Percentiles rank a stretch among this genome's conserved stretches.
Evolutionary conservation across 345 rosid genomes (phyloP).

Genomic region (Pseudoturritis turrita): DNA sequence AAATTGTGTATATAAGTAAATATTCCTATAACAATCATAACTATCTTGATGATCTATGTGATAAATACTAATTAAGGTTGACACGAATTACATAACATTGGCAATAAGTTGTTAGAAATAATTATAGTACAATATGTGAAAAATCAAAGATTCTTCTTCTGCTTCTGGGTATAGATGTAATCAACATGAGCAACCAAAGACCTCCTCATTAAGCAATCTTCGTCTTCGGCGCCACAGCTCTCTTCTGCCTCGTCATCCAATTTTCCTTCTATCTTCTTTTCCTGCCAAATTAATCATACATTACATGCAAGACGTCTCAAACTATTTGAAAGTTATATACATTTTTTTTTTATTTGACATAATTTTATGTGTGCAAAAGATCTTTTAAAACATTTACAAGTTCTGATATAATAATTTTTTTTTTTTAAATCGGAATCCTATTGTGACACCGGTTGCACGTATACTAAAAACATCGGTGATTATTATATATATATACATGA

Average conservation of each 20-base stretch:
- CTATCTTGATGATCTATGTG: not conserved
- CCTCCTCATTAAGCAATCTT: slow-evolving; percentile 58
- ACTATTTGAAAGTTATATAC: not conserved
- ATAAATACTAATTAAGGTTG: not conserved
- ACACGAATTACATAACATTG: not conserved
- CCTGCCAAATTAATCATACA: slow-evolving; percentile 17
- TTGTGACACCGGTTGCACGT: no score
- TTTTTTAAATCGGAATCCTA: no score
- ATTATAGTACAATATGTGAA: not conserved
- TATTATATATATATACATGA: no score
- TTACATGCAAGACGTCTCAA: not conserved
- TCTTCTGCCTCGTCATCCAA: slow-evolving; percentile 25
- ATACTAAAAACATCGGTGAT: no score
- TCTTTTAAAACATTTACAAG: no score
- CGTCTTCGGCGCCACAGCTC: slow-evolving; percentile 47
- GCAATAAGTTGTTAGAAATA: not conserved
- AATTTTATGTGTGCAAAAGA: no score
- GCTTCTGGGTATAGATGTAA: slow-evolving; percentile 44
- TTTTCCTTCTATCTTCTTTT: slow-evolving; percentile 10
- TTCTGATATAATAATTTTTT: no score
- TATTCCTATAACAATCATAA: not conserved
- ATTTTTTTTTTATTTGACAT: no score
- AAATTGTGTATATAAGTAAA: no score
- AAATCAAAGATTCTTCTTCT: slow-evolving; percentile 25
- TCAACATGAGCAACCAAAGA: slow-evolving; percentile 60